These are phyloP conservation scores for Tetracladium setigerum DNA, from an alignment of 495 filamentous ascomycete species.

Conservation along the genomic window DNA sequence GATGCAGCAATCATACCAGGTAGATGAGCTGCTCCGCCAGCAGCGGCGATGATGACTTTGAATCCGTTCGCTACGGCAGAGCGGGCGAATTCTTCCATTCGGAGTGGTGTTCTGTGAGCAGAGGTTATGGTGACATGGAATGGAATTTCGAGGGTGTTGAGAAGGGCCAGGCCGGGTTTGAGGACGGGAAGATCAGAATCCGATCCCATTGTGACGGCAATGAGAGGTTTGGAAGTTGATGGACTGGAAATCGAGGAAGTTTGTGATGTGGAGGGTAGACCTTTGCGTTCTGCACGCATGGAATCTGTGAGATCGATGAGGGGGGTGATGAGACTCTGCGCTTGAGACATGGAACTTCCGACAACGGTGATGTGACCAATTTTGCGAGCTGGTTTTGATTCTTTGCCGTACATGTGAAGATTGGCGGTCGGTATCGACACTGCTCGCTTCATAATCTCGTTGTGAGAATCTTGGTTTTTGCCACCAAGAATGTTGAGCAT, in stretches of 20 bases:
- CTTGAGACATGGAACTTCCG: conserved; percentile 56
- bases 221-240: conserved; percentile 40
- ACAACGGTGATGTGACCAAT: conserved; percentile 90
- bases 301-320: conserved; percentile 56
- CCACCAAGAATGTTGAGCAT: conserved; percentile 98
- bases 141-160: conserved; percentile 68
- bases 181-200: conserved; percentile 85
- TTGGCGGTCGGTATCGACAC: conserved; percentile 51
- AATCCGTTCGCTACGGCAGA: conserved; percentile 60
- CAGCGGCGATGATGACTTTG: conserved; percentile 90
- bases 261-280: conserved; percentile 24
- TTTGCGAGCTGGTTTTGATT: conserved; percentile 77
- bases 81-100: conserved; percentile 71
- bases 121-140: conserved; percentile 81
- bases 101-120: conserved; percentile 82
- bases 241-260: conserved; percentile 19
- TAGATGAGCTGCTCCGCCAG: conserved; percentile 85
- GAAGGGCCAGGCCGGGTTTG: conserved; percentile 65
- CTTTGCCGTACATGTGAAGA: conserved; percentile 91
- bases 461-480: conserved; percentile 57
- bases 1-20: conserved; percentile 88
- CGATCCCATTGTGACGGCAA: conserved; percentile 91
- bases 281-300: conserved; percentile 54
- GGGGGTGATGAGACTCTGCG: conserved; percentile 60
- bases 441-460: conserved; percentile 55